These are phyloP conservation scores for Colletotrichum navitas DNA, from an alignment of 2,329 filamentous ascomycete genomes.

Conservation along the genomic window DNA sequence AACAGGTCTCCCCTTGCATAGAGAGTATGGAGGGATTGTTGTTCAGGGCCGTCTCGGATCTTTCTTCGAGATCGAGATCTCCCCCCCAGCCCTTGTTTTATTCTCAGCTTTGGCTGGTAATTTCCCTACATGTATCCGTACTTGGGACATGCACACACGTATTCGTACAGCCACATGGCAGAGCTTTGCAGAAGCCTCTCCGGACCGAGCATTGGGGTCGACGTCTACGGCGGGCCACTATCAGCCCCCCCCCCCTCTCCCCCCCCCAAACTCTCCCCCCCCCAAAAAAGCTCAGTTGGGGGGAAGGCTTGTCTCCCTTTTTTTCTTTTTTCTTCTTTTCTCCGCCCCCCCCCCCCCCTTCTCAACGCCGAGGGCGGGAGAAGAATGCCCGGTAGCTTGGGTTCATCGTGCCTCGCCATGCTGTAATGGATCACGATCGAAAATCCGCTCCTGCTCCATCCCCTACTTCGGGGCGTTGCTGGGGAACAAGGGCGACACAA, in stretches of 20 bases:
- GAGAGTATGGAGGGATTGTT: background rate
- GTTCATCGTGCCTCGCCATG: background rate
- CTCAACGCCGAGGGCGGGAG: background rate
- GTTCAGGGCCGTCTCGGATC: conserved; percentile 4
- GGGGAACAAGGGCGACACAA: background rate
- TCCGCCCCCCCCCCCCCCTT: background rate
- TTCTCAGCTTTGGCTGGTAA: background rate
- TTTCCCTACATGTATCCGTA: background rate
- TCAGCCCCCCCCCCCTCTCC: too few species aligned
- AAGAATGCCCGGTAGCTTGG: background rate
- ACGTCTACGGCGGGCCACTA: background rate
- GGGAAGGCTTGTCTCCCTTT: background rate
- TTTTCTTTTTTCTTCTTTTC: too few species aligned
- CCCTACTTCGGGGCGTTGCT: background rate
- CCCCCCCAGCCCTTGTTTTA: background rate
- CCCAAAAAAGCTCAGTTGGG: background rate
- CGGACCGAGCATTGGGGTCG: background rate
- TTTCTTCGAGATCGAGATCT: background rate
- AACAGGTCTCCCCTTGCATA: background rate
- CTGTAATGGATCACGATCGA: background rate
- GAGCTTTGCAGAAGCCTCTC: background rate
- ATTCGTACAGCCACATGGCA: background rate
- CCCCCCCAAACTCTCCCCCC: too few species aligned
- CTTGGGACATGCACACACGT: background rate
- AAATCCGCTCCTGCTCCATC: background rate